Evolutionary conservation across 352 stramenopile species (phyloP), one percentile per base, ranked within the genome.

Genomic region (Pythium grandisporangium): DNA sequence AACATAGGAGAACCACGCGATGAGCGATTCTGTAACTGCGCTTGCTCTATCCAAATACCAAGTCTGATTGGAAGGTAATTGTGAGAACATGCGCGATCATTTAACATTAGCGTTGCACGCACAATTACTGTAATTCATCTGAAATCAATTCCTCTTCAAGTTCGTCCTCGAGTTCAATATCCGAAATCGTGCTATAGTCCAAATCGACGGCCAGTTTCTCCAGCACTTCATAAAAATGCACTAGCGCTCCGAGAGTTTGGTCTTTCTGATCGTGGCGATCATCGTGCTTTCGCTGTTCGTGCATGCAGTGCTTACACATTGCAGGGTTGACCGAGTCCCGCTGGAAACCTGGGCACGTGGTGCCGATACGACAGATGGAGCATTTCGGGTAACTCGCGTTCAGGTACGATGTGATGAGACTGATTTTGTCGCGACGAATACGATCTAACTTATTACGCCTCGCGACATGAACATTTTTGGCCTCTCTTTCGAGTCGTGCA

Each of bases 281-380:
- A 27, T 83, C 61, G 49, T 91, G 74, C 38, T 86, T 83, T 2
- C 64, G 65, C 10, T 61, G 65, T 33, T 84, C 72, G 30, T 91
- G 77, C 55, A 87, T 66, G 48, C 77, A 91, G 42, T 91, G 72
- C 17, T 62, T 74, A 53, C 77, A 91, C 42, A 86, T 59, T 10
- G 58, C 66, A 0, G 77, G 77, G 24, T 91, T 87, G 43, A 84
- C 62, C 0, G 19, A 47, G 26, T 91, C 72, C 6, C 60, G 58
- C 37, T 91, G 77, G 42, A 87, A 91, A 2, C 77, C 77, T 14
- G 75, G 71, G 47, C 77, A 91, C n/a, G 72, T 56, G 7, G 63
- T 70, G 12, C 72, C 66, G 16, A 75, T 77, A 16, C 51, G 70
- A 43, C 77, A 91, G 25, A 85, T 73, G 29, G 55, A 60, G 36